These are phyloP conservation scores for Dianthus caryophyllus DNA, from an alignment of 148 eudicot species.

Conservation along the genomic window DNA sequence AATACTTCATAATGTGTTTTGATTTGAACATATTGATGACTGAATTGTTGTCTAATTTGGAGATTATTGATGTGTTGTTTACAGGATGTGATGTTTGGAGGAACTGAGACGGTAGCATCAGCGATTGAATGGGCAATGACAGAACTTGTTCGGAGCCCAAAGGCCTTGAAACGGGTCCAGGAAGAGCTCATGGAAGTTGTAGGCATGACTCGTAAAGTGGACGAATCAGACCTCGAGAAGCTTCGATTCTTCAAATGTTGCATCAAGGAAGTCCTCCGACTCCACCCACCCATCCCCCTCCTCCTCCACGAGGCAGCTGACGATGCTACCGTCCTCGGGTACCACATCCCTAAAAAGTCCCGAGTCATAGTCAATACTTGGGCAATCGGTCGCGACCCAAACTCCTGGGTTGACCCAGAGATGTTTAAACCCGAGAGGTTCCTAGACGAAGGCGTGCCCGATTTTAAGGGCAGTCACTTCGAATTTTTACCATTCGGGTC, in stretches of 20 bases:
- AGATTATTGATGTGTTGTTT: neutral
- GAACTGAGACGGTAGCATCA: conserved; percentile 78
- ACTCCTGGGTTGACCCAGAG: conserved; percentile 46
- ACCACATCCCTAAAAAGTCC: conserved; percentile 42
- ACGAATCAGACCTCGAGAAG: conserved; percentile 62
- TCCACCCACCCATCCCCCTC: conserved; percentile 74
- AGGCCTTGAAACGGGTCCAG: conserved; percentile 56
- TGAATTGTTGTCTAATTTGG: conserved; percentile 14
- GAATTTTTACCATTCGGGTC: conserved; percentile 77
- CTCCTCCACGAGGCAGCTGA: conserved; percentile 67
- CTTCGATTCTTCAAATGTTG: conserved; percentile 48
- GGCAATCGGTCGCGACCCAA: conserved; percentile 57
- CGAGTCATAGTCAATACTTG: conserved; percentile 55
- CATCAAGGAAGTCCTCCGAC: conserved; percentile 58
- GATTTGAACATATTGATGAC: neutral
- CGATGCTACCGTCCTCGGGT: conserved; percentile 41
- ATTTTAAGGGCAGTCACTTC: conserved; percentile 56
- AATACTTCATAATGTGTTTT: no score
- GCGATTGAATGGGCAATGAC: conserved; percentile 84
- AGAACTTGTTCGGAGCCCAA: conserved; percentile 53
- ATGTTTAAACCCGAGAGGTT: conserved; percentile 47
- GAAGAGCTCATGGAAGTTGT: conserved; percentile 51
- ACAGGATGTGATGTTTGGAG: conserved; percentile 88
- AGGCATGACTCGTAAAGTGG: conserved; percentile 44
- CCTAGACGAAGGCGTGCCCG: conserved; percentile 44